phyloP scores from a whole-genome alignment of 2,329 filamentous ascomycete genomes.

The Thelonectria rubi region DNA sequence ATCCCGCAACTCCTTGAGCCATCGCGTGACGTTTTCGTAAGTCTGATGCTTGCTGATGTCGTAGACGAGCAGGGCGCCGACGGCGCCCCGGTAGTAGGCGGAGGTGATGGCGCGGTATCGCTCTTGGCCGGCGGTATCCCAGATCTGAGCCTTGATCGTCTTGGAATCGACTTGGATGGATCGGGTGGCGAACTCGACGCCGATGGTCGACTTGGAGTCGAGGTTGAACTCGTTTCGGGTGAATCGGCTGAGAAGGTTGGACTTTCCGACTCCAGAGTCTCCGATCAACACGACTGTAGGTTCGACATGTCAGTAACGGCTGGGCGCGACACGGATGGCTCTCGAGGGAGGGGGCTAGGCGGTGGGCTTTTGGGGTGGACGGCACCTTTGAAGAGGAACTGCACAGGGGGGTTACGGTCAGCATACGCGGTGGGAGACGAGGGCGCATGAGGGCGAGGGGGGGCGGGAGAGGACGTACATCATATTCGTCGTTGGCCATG shows the following conservation, averaged over 20 bases:
- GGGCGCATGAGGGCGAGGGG: constrained; percentile 31
- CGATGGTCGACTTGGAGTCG: constrained; percentile 99
- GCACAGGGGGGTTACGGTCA: constrained; percentile 46
- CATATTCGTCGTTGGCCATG: constrained; percentile 99
- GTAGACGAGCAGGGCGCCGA: constrained; percentile 97
- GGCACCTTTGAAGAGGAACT: constrained; percentile 99
- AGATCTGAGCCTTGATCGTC: constrained; percentile 99
- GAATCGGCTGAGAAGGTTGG: constrained; percentile 99
- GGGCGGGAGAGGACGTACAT: constrained; percentile 71
- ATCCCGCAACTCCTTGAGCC: constrained; percentile 98
- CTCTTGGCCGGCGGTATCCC: constrained; percentile 99
- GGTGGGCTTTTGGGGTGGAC: constrained; percentile 33
- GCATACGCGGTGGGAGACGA: constrained; percentile 40
- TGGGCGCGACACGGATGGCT: constrained; percentile 20
- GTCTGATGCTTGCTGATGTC: constrained; percentile 99
- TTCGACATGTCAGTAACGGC: constrained; percentile 45
- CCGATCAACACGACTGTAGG: constrained; percentile 91
- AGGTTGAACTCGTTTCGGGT: constrained; percentile 99
- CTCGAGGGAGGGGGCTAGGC: constrained; percentile 23
- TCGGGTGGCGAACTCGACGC: constrained; percentile 97
- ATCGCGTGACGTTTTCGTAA: constrained; percentile 98
- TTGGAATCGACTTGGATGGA: constrained; percentile 99
- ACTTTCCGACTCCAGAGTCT: constrained; percentile 99
- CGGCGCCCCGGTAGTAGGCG: constrained; percentile 97
- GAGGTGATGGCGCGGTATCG: constrained; percentile 99